Evolutionary conservation across 2,329 filamentous ascomycete genomes (phyloP).

Genomic region (Knoxdaviesia capensis): DNA sequence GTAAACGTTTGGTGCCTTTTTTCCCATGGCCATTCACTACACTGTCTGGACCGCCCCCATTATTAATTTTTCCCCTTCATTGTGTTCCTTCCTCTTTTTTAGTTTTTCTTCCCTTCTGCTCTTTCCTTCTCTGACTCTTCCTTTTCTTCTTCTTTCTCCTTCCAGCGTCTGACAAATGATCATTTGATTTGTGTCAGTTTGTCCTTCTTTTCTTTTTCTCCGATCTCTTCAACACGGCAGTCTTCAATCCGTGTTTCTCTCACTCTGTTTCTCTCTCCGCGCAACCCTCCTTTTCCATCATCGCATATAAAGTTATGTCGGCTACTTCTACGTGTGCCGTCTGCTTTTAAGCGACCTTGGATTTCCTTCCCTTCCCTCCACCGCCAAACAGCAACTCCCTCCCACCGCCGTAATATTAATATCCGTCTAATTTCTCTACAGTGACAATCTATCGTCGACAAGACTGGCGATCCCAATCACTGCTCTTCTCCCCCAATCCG

Average conservation of each 20-base stretch:
- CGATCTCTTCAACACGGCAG: neutral
- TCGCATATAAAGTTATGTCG: too few relatives aligned
- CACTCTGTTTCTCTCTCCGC: neutral
- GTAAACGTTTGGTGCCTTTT: too few relatives aligned
- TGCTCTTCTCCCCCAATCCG: too few relatives aligned
- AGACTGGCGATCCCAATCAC: too few relatives aligned
- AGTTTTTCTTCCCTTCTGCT: neutral
- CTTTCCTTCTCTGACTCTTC: neutral
- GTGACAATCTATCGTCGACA: too few relatives aligned
- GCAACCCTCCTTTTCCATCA: neutral
- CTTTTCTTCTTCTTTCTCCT: neutral
- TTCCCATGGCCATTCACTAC: neutral
- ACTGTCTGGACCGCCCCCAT: neutral
- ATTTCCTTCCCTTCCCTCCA: too few relatives aligned
- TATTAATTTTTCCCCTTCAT: neutral
- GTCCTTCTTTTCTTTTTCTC: neutral
- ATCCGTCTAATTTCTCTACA: too few relatives aligned
- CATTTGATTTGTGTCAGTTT: too few relatives aligned
- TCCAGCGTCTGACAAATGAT: neutral
- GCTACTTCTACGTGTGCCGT: too few relatives aligned
- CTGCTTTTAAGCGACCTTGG: too few relatives aligned
- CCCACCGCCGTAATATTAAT: too few relatives aligned
- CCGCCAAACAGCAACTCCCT: too few relatives aligned
- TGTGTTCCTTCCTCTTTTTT: neutral
- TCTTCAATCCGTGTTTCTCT: neutral